A percentile compares a stretch with the other conserved stretches of the same genome.
These are phyloP conservation scores for Apophysomyces elegans DNA, from an alignment of 371 early-diverging fungal genomes.

Conservation along the genomic window DNA sequence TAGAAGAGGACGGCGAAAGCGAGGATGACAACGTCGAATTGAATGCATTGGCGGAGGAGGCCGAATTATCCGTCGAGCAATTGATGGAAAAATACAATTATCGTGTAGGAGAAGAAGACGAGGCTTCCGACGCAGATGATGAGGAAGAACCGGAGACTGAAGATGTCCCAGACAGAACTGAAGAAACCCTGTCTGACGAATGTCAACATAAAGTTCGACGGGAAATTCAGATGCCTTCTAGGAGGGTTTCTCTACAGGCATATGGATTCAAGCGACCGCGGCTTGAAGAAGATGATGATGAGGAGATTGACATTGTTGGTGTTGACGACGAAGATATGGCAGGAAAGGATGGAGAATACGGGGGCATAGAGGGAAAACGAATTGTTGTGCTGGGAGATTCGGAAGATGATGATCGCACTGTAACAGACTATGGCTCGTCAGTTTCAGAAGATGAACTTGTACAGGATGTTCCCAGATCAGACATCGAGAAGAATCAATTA, in stretches of 20 bases:
- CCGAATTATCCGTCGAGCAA: conserved; percentile 61
- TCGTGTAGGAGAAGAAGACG: conserved; percentile 14
- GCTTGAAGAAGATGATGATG: conserved; percentile 17
- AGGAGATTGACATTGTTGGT: conserved; percentile 17
- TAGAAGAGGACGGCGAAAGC: conserved; percentile 45
- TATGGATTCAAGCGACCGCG: background rate
- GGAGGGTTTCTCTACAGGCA: background rate
- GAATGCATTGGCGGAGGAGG: conserved; percentile 53
- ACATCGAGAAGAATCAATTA: background rate
- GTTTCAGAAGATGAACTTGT: conserved; percentile 31
- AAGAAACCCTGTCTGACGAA: conserved; percentile 1
- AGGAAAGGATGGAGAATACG: conserved; percentile 1
- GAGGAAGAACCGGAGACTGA: conserved; percentile 10
- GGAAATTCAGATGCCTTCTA: conserved; percentile 10
- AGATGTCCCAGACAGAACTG: background rate
- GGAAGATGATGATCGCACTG: conserved; percentile 51
- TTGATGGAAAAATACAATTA: conserved; percentile 55
- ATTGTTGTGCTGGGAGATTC: conserved; percentile 18
- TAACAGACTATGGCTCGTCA: conserved; percentile 47
- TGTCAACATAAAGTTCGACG: conserved; percentile 14
- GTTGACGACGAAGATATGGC: conserved; percentile 22
- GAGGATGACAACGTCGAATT: conserved; percentile 61
- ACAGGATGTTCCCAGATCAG: conserved; percentile 20
- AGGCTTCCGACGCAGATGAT: conserved; percentile 22
- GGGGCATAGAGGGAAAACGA: conserved; percentile 16